Evolutionary conservation across 352 stramenopile species (phyloP), one percentile per base, ranked within the genome.

Genomic region (Globisporangium uncinulatum): DNA sequence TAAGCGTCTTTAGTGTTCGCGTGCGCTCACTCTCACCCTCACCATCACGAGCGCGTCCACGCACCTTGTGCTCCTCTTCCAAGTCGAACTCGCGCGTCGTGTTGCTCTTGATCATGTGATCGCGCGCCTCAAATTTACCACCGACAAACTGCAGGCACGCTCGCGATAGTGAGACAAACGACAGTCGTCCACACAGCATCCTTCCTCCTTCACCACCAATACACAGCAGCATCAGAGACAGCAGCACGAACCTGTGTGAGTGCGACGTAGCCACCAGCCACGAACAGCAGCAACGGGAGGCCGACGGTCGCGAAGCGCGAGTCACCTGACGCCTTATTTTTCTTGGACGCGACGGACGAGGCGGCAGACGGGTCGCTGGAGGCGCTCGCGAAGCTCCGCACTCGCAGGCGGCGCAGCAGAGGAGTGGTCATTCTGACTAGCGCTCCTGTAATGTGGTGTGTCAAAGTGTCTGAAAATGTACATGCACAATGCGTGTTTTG

Each of bases 1-100:
- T 17, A 0, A 29, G 7, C 9, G 6, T 36, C n/a, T 15, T 49
- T 19, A 45, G 39, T 21, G 10, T 34, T 8, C 47, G 36, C 21
- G 13, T 32, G 48, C 24, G 24, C 24, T 29, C 24, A 29, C 24
- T 29, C 24, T 32, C 36, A 4, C 6, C n/a, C 45, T 37, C 41
- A 63, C 14, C 15, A 1, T 2, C 36, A 39, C 34, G 34, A 39
- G 34, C 34, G 34, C 8, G 34, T 21, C 36, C 6, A 36, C 65
- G 36, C 56, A 95, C 85, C 72, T 87, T 89, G 71, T 95, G 77
- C 63, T 95, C 85, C 50, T 95, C 85, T 34, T 92, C 81, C 50
- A 95, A 62, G 50, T 95, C 82, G 54, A 95, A 95, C 29, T 74
- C 69, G 17, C 81, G 83, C 56, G 79, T 75, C 34, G 83, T 87